Base-by-base conservation (phyloP, 2,329 filamentous ascomycete genomes). In the Fusarium temperatum region DNA sequence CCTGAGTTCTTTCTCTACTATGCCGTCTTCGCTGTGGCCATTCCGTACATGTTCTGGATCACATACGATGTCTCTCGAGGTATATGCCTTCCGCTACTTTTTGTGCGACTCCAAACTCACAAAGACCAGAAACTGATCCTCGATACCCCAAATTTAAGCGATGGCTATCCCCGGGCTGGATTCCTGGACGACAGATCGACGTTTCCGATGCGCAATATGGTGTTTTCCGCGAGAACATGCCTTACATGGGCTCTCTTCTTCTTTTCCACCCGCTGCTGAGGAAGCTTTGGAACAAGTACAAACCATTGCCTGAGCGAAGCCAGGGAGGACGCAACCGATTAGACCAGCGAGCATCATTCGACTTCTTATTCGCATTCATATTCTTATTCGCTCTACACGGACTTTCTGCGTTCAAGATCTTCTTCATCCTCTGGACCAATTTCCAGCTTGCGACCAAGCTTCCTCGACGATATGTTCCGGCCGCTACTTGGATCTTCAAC, bases 41-140 rank as follows among this genome's bases (percentile, higher is more conserved):
- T 98, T 32, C 94, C 94, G 14, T 88, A 91, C 78, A 99, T 99
- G 95, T 94, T 98, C 83, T 97, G 94, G 86, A 87, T 92, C n/a
- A 92, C 93, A 15, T 93, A 95, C 75, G 90, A 94, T 83, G 94
- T 97, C 51, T 99, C 96, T 30, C 89, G 91, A 83, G 89, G 95
- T 95, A 83, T 66, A 87, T 85, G 45, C 18, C 39, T 47, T 50
- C 32, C 38, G 18, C 20, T 42, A 7, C 5, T 18, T 18, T 7
- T 11, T 18, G 8, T 20, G 7, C 17, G 24, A 15, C 36, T 4
- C 26, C 6, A 18, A 44, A 18, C 75, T 80, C 68, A 82, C 60
- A 30, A 17, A 17, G 39, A 55, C 47, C 66, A 97, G 95, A 92
- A 68, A 91, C 91, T 41, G 93, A 98, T 80, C 93, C 94, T 10